These are phyloP conservation scores for Pseudozyma tsukubaensis DNA, from an alignment of 1,284 basidiomycete species.

Conservation along the genomic window DNA sequence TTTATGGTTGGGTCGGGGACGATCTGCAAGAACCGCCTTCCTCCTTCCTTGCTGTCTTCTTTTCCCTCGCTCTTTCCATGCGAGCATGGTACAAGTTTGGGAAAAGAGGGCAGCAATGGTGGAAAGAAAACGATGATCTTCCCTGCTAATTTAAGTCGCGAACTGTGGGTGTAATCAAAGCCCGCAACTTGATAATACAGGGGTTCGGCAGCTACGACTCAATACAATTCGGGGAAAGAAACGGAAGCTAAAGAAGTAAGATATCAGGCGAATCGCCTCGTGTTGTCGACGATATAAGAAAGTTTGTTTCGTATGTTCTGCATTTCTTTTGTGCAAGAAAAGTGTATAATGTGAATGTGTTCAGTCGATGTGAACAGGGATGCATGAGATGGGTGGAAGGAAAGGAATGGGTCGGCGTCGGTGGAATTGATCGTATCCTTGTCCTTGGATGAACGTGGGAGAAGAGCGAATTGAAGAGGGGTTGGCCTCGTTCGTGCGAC, in stretches of 20 bases:
- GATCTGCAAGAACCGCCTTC: slow-evolving; percentile 59
- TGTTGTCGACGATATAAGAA: background rate
- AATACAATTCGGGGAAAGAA: background rate
- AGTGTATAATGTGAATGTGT: slow-evolving; percentile 17
- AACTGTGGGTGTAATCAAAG: slow-evolving; percentile 28
- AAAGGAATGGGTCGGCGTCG: slow-evolving; percentile 3
- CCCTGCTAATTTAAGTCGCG: slow-evolving; percentile 62
- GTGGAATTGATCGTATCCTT: slow-evolving; percentile 16
- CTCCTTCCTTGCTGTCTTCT: background rate
- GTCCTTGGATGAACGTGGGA: background rate
- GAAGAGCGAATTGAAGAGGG: background rate
- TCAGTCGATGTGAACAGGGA: slow-evolving; percentile 19
- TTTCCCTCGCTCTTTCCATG: background rate
- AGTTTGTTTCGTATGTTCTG: slow-evolving; percentile 35
- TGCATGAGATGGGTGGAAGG: slow-evolving; percentile 18
- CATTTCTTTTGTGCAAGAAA: slow-evolving; percentile 48
- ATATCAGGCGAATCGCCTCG: background rate
- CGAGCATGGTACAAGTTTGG: background rate
- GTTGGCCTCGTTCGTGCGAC: background rate
- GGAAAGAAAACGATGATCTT: slow-evolving; percentile 18
- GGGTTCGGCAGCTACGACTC: slow-evolving; percentile 7
- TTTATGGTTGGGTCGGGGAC: slow-evolving; percentile 26
- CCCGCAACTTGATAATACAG: slow-evolving; percentile 52
- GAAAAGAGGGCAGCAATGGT: background rate
- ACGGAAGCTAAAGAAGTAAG: background rate